Base-by-base conservation (phyloP, 2,329 filamentous ascomycete species). In the Paecilomyces sp. region DNA sequence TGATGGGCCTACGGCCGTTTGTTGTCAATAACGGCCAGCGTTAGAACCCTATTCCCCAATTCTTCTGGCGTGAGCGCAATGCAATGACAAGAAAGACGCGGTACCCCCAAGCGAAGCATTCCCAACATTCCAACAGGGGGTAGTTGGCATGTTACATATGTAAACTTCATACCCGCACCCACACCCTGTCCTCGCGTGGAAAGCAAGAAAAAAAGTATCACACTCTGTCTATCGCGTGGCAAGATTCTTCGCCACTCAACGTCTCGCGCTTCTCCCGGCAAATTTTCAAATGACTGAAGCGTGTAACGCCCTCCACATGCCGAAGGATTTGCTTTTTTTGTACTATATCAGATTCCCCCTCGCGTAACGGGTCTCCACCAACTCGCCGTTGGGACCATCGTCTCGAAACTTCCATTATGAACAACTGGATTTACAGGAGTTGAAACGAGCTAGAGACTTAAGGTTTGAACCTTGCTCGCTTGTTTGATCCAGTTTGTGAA, bases 1-100 rank as follows among this genome's bases (percentile, higher is more conserved):
- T 95, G 70, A 88, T 87, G 68, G 85, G 85, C 1, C 70, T 94
- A 69, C 83, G 86, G 68, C 80, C 78, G 61, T 60, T 88, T 80
- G 84, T 70, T 18, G 60, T 70, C 53, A 60, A 58, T 8, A 71
- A 65, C 55, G 63, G 63, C 52, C 63, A 55, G n/a, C 28, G 51
- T 25, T 53, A 30, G 8, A 15, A 30, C 31, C 7, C 31, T 33
- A 30, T 15, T 6, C 51, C 13, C 51, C 24, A 53, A 9, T 7
- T 15, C 51, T 30, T 25, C 12, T 28, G 25, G 25, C 6, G 25
- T 28, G 1, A 6, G 25, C 25, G 25, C 25, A 8, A 53, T 18
- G 13, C 36, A 47, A 47, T n/a, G n/a, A 2, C 18, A 15, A 7
- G 36, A 4, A 15, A 18, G 36, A 47, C 36, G 15, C 36, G 15